Evolutionary conservation across 305 asterid genomes (phyloP).

Genomic region (Solanum hybrid): DNA sequence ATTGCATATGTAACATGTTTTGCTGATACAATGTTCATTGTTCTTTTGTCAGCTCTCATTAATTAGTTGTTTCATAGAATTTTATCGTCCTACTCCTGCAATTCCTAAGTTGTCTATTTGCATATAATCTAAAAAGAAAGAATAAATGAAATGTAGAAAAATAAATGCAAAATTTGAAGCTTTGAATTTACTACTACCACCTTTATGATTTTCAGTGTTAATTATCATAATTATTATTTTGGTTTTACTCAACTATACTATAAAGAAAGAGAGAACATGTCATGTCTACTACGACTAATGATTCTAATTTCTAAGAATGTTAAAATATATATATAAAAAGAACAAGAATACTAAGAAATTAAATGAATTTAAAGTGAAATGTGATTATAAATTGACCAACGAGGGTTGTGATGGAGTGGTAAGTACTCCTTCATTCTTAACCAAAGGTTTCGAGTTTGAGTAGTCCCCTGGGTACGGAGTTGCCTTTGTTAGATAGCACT

Average conservation of each 20-base stretch:
- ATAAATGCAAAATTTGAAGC: background rate
- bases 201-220: background rate
- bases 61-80: background rate
- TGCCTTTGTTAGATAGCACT: background rate
- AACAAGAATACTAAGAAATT: background rate
- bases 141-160: background rate
- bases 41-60: background rate
- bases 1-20: background rate
- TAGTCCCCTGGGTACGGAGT: fast-evolving
- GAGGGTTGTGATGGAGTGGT: too few relatives aligned
- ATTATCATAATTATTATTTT: background rate
- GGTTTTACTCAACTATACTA: background rate
- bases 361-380: background rate
- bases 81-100: background rate
- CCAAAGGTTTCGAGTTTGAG: too few relatives aligned
- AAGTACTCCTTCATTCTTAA: too few relatives aligned
- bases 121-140: background rate
- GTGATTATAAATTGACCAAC: background rate
- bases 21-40: background rate
- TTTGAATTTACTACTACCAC: background rate
- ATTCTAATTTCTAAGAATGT: background rate
- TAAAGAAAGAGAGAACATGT: background rate
- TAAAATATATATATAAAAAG: background rate
- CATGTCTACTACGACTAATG: background rate
- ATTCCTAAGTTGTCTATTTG: background rate